These are phyloP conservation scores for Urochloa ruziziensis DNA, from an alignment of 176 grass and related monocot genomes.

Conservation along the genomic window DNA sequence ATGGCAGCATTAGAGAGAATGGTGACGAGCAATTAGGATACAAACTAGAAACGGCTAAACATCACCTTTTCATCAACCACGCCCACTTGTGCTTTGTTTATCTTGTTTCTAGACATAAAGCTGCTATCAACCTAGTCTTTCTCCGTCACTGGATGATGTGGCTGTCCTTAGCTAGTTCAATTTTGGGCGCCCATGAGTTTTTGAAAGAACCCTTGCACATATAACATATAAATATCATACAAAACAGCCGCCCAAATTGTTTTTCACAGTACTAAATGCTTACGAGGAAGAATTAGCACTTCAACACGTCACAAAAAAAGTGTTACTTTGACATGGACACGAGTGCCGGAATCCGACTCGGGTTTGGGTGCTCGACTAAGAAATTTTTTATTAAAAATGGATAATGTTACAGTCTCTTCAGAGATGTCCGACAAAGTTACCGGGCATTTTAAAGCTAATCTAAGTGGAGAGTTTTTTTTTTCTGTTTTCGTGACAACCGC, in stretches of 20 bases:
- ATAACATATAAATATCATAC: neutral
- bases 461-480: too few relatives aligned
- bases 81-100: slow-evolving; percentile 33
- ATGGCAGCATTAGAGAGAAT: slow-evolving; percentile 31
- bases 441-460: too few relatives aligned
- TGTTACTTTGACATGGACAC: neutral
- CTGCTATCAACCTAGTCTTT: slow-evolving; percentile 27
- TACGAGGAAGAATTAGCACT: neutral
- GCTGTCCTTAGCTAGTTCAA: neutral
- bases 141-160: slow-evolving; percentile 2
- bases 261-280: neutral
- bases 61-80: slow-evolving; percentile 27
- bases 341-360: neutral
- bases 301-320: neutral
- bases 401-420: neutral
- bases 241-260: neutral
- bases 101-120: neutral
- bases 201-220: neutral
- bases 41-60: slow-evolving; percentile 11
- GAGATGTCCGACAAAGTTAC: neutral
- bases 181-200: neutral
- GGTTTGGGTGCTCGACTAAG: neutral
- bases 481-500: too few relatives aligned
- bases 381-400: neutral
- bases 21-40: neutral